These are phyloP conservation scores for Salix caprea DNA, from an alignment of 345 rosid genomes.

Conservation along the genomic window DNA sequence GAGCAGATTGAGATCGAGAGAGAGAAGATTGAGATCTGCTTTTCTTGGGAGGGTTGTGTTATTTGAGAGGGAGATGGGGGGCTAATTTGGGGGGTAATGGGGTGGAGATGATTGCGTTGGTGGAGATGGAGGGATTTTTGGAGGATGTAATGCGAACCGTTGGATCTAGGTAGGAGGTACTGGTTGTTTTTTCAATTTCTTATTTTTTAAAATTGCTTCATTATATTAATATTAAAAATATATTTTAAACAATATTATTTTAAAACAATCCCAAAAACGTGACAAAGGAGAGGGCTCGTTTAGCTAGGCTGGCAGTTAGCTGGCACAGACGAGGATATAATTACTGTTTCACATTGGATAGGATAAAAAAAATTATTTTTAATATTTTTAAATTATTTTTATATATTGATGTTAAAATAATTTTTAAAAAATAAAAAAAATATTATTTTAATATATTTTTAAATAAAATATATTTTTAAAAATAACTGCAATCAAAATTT, in stretches of 20 bases:
- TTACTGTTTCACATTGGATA: too few relatives aligned
- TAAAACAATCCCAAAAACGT: neutral
- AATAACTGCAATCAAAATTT: too few relatives aligned
- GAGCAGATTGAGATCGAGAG: neutral
- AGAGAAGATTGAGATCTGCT: constrained; percentile 11
- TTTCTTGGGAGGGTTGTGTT: neutral
- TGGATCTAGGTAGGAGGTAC: constrained; percentile 7
- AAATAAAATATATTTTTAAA: rapidly evolving
- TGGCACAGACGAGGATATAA: constrained; percentile 30
- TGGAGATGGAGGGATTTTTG: constrained; percentile 23
- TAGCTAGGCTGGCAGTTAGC: neutral
- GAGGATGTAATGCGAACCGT: constrained; percentile 42
- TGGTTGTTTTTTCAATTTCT: too few relatives aligned
- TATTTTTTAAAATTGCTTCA: too few relatives aligned
- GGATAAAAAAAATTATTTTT: too few relatives aligned
- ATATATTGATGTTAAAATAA: rapidly evolving
- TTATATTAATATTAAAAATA: too few relatives aligned
- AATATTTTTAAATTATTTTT: too few relatives aligned
- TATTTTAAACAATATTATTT: too few relatives aligned
- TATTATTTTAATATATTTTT: too few relatives aligned
- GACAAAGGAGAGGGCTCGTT: constrained; percentile 7
- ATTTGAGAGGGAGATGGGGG: constrained; percentile 14
- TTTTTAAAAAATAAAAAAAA: too few relatives aligned
- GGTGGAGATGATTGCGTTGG: constrained; percentile 52
- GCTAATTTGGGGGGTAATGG: constrained; percentile 20